Conservation (phyloP, 2,329 filamentous ascomycete species). For the Penicillium sp. region DNA sequence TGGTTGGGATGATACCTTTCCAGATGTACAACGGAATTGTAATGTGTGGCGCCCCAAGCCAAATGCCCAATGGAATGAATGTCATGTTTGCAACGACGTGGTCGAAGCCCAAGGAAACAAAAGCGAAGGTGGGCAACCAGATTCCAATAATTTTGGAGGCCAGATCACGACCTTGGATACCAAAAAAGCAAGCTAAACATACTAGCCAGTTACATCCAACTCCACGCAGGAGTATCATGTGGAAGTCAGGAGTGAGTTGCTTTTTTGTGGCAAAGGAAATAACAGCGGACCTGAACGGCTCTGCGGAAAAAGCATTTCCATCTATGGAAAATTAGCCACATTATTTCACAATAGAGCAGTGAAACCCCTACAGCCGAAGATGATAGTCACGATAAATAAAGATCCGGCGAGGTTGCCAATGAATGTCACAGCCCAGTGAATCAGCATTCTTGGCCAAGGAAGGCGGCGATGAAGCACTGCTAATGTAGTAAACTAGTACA, state of each 20-base stretch:
- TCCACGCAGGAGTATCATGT: constrained; percentile 54
- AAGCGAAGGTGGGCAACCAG: constrained; percentile 57
- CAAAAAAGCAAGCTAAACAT: constrained; percentile 50
- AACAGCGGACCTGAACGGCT: constrained; percentile 46
- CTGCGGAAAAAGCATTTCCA: constrained; percentile 46
- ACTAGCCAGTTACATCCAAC: constrained; percentile 61
- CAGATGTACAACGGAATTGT: constrained; percentile 55
- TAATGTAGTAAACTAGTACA: constrained; percentile 43
- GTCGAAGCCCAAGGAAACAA: constrained; percentile 54
- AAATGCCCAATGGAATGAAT: constrained; percentile 53
- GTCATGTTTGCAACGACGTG: constrained; percentile 60
- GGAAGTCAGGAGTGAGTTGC: constrained; percentile 48
- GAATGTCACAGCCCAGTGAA: constrained; percentile 49
- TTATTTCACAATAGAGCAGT: neutral
- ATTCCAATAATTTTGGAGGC: constrained; percentile 55
- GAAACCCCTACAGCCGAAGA: constrained; percentile 45
- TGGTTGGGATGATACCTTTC: constrained; percentile 55
- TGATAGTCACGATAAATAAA: constrained; percentile 49
- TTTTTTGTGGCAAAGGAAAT: constrained; percentile 50
- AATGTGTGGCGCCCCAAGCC: constrained; percentile 45
- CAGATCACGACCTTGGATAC: constrained; percentile 50
- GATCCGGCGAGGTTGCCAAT: constrained; percentile 50
- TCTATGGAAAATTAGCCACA: constrained; percentile 27
- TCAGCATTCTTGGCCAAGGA: constrained; percentile 35
- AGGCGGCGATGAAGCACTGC: constrained; percentile 45